Evolutionary conservation across 257 asterid genomes (phyloP), one percentile per base, ranked within the genome.

Genomic region (Salvia hispanica): DNA sequence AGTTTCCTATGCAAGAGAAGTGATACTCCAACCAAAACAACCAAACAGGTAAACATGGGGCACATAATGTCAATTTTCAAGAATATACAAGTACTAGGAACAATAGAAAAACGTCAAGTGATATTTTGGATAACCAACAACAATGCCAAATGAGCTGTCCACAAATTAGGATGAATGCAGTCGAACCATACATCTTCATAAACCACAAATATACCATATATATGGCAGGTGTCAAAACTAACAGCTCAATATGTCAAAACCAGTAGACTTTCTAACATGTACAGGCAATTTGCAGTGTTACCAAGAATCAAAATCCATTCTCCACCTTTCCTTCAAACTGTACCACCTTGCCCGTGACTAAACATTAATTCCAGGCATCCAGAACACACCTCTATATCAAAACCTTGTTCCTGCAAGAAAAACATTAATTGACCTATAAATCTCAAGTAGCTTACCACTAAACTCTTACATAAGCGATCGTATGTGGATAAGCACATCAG

Each of bases 381-480:
- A 12, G 59, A 54, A 65, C 68, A 73, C 75, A 73, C 75, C 73
- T 78, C 88, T 86, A 90, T 78, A 88, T 88, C 89, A 86, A 77
- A 83, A 90, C 96, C 80, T 90, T 90, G 87, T 75, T 88, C 89
- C 92, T 90, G 96, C 73, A 88, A 77, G 45, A 77, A 68, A 48
- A 47, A 74, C 57, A 50, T 46, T 34, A 60, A 61, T 31, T 16
- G 40, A 14, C 51, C 57, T 39, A 70, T 74, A 75, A 76, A 67
- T 39, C 50, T 64, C 69, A 69, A 64, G 37, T 56, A 67, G 7
- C 37, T 21, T 64, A 39, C 64, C 44, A 15, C 50, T 47, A 13
- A 47, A 70, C 39, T 36, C 40, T 21, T 44, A 57, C 62, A 63
- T 71, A 72, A 46, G 40, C 50, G 66, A 14, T 10, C 53, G n/a